Evolutionary conservation across 495 filamentous ascomycete species (phyloP).

Genomic region (Penicillium herquei): DNA sequence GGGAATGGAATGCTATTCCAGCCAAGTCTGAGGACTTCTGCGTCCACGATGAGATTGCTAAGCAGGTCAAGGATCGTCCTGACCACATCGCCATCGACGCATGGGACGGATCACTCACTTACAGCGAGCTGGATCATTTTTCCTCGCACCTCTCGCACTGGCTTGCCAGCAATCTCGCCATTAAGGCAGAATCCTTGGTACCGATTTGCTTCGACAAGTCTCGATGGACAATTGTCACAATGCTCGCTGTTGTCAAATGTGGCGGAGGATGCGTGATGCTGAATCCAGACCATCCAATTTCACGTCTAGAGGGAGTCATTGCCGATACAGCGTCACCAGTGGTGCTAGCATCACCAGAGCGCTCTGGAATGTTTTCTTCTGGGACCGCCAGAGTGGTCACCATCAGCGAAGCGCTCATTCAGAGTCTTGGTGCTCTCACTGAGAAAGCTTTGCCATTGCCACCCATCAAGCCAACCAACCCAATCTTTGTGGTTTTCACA

Average conservation of each 20-base stretch:
- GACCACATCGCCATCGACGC: conserved; percentile 27
- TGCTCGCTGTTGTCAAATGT: conserved; percentile 46
- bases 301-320: conserved; percentile 30
- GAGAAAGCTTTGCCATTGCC: not conserved
- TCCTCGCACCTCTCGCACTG: conserved; percentile 26
- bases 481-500: conserved; percentile 56
- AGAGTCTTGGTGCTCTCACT: too few relatives aligned
- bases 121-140: conserved; percentile 42
- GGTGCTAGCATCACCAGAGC: too few relatives aligned
- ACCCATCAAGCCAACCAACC: conserved; percentile 2
- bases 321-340: not conserved
- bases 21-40: not conserved
- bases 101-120: conserved; percentile 54
- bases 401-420: not conserved
- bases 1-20: not conserved
- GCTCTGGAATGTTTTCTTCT: not conserved
- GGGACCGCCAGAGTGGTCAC: not conserved
- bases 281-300: conserved; percentile 14
- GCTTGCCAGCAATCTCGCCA: conserved; percentile 19
- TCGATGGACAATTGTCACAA: conserved; percentile 39
- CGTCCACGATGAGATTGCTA: conserved; percentile 38
- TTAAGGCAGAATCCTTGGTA: conserved; percentile 32
- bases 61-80: conserved; percentile 25
- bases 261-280: conserved; percentile 3
- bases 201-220: conserved; percentile 49